Base-by-base conservation (phyloP, 257 asterid genomes). In the Fraxinus pennsylvanica region DNA sequence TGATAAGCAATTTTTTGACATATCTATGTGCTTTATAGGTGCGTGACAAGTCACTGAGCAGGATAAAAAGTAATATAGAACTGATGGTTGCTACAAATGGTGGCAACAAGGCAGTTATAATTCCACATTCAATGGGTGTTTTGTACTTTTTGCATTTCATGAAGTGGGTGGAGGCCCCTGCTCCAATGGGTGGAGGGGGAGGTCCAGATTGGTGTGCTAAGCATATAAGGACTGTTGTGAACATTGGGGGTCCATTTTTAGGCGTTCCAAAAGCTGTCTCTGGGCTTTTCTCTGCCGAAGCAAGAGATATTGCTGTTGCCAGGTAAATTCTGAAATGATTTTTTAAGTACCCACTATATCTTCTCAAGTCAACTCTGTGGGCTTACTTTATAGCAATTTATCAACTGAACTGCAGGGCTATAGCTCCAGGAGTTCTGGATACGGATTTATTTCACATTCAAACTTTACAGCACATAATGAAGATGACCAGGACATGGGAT, bases 121-220 rank as follows among this genome's bases (percentile, higher is more conserved):
- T 93, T 82, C 98, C 98, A 69, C 98, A 93, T 85, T 93, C 98
- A 33, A 93, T 93, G 98, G 98, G 98, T 43, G 98, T 85, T 78
- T 69, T 92, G 22, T 93, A 90, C 82, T 93, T 93, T 77, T 75
- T 93, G 86, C 98, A 93, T 86, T 93, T 93, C 74, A 93, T 93
- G 97, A 93, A 93, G 84, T 93, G 98, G 98, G 98, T 90, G 33
- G 98, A 93, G 83, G 92, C 93, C 32, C 97, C 96, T 70, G 86
- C 93, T 74, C 97, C 98, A 32, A 86, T 91, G 92, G 98, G 98
- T 77, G 98, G 98, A 57, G 97, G 96, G 32, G 98, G 97, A 67
- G 98, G 97, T 54, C 87, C 93, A 1, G 90, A 92, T 84, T 93
- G 98, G 98, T 93, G 98, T 71, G 96, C 98, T 67, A 92, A 85